Percentiles rank a stretch among this genome's conserved stretches.
phyloP scores from a whole-genome alignment of 176 grass and related monocot genomes.

The Lolium rigidum region DNA sequence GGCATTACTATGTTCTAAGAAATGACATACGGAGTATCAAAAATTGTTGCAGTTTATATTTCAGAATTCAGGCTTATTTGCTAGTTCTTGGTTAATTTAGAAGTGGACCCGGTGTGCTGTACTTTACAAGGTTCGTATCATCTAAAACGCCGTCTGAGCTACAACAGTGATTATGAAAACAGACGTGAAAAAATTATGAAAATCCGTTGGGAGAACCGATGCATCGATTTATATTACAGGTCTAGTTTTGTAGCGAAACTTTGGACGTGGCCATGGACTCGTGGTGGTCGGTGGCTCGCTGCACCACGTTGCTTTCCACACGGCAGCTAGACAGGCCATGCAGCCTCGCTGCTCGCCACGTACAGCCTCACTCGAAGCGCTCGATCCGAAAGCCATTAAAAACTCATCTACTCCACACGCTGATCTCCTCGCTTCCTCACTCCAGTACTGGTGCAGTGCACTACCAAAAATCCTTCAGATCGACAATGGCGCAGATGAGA shows the following conservation, averaged over 20 bases:
- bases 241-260: not conserved
- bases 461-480: not conserved
- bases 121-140: too few species aligned
- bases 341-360: constrained; percentile 33
- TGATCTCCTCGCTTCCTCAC: not conserved
- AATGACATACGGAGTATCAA: too few species aligned
- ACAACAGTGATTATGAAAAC: too few species aligned
- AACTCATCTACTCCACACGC: not conserved
- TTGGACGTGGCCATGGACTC: not conserved
- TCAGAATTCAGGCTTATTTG: too few species aligned
- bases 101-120: too few species aligned
- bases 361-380: not conserved
- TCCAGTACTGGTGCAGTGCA: not conserved
- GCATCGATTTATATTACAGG: too few species aligned
- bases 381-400: not conserved
- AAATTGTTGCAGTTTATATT: too few species aligned
- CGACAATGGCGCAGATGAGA: constrained; percentile 46
- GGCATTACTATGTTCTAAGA: too few species aligned
- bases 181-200: too few species aligned
- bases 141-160: too few species aligned
- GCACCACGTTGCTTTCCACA: constrained; percentile 36
- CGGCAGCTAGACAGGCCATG: constrained; percentile 10
- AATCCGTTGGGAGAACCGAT: too few species aligned
- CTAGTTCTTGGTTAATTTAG: too few species aligned
- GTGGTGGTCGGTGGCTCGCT: constrained; percentile 9